Percentiles rank a stretch among this genome's conserved stretches.
These are phyloP conservation scores for Elaeis guineensis DNA, from an alignment of 176 grass and related monocot genomes.

Conservation along the genomic window DNA sequence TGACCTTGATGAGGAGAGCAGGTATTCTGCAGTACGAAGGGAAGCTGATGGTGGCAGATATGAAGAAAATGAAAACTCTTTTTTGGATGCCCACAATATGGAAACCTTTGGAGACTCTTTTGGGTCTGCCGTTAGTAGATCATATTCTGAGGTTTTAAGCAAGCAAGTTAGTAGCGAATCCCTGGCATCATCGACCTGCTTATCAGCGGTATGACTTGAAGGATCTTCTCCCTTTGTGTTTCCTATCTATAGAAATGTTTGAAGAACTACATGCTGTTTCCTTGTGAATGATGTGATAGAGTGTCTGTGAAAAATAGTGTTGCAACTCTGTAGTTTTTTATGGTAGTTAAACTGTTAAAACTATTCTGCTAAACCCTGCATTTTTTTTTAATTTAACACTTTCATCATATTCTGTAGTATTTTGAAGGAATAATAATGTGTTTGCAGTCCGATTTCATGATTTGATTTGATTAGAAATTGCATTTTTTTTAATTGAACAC, in stretches of 20 bases:
- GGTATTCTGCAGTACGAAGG: constrained; percentile 82
- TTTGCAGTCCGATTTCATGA: too few species aligned
- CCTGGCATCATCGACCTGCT: constrained; percentile 10
- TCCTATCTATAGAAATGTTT: constrained; percentile 5
- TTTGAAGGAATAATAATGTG: too few species aligned
- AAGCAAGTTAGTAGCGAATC: constrained; percentile 22
- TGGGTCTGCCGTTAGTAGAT: constrained; percentile 11
- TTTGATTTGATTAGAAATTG: too few species aligned
- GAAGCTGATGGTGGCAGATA: constrained; percentile 42
- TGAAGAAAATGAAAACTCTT: constrained; percentile 12
- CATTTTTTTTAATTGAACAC: too few species aligned
- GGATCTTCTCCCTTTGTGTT: neutral
- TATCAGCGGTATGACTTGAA: constrained; percentile 16
- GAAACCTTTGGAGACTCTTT: neutral
- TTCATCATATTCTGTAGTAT: too few species aligned
- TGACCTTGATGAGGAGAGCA: constrained; percentile 87
- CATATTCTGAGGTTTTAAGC: constrained; percentile 17
- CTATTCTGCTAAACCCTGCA: too few species aligned
- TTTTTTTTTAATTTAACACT: too few species aligned
- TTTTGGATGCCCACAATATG: constrained; percentile 10
- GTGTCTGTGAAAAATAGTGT: too few species aligned
- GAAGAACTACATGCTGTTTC: neutral
- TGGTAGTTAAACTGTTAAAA: too few species aligned
- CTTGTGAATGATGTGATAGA: too few species aligned
- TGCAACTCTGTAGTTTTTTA: too few species aligned